A percentile compares a stretch with the other conserved stretches of the same genome.
Evolutionary conservation across 495 filamentous ascomycete species (phyloP).

Genomic region (Penicillium argentinense): DNA sequence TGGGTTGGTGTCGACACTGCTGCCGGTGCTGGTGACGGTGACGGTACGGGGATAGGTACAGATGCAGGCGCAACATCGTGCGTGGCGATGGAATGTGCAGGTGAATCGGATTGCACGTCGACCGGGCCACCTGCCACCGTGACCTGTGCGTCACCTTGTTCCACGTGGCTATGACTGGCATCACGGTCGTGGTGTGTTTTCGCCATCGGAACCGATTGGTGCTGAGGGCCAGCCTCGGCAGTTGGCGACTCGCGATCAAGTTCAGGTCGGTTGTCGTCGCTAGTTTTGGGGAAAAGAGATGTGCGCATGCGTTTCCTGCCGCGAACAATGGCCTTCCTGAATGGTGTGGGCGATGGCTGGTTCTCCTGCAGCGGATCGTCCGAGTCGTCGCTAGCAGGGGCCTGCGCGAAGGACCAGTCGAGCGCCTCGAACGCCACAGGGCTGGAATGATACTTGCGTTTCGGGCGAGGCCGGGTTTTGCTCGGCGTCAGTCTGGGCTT

Average conservation of each 20-base stretch:
- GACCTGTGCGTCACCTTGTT: slow-evolving; percentile 53
- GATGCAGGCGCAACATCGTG: not conserved
- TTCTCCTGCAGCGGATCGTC: slow-evolving; percentile 49
- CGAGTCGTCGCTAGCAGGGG: slow-evolving; percentile 41
- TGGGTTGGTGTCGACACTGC: slow-evolving; percentile 18
- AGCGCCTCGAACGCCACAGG: slow-evolving; percentile 36
- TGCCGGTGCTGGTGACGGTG: not conserved
- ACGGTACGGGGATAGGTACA: not conserved
- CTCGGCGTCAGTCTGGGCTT: slow-evolving; percentile 23
- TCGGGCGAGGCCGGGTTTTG: slow-evolving; percentile 21
- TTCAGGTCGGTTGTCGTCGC: not conserved
- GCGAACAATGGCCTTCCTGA: slow-evolving; percentile 19
- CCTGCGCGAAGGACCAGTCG: slow-evolving; percentile 47
- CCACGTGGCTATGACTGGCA: slow-evolving; percentile 19
- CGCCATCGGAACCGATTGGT: slow-evolving; percentile 15
- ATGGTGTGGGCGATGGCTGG: slow-evolving; percentile 35
- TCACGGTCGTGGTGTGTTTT: not conserved
- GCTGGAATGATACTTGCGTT: slow-evolving; percentile 35
- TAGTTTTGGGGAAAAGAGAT: not conserved
- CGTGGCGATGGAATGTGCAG: slow-evolving; percentile 2
- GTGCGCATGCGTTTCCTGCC: slow-evolving; percentile 20
- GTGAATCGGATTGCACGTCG: slow-evolving; percentile 5
- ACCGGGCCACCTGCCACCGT: slow-evolving; percentile 23
- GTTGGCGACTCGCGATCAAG: not conserved
- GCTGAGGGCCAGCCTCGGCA: not conserved